Percentiles rank a stretch among this genome's conserved stretches.
These are phyloP conservation scores for Ceratocystis colombiana DNA, from an alignment of 2,329 filamentous ascomycete species.

Conservation along the genomic window DNA sequence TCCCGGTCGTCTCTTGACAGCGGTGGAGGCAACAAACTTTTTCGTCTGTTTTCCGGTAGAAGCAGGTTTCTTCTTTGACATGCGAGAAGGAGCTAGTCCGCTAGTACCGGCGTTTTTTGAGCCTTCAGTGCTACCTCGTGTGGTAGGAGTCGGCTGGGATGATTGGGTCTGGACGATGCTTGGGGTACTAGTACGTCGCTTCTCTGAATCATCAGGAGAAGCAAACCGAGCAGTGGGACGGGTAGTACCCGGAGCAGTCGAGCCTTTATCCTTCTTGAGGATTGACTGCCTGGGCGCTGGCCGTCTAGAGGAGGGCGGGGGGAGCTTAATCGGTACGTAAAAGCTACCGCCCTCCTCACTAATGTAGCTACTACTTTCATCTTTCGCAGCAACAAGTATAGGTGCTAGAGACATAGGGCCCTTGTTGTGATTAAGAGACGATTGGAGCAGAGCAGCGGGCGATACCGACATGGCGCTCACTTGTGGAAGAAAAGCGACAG, in stretches of 20 bases:
- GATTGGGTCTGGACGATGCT: not conserved
- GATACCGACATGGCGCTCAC: slow-evolving; percentile 5
- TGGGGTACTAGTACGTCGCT: not conserved
- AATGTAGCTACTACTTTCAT: slow-evolving; percentile 4
- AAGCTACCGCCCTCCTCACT: not conserved
- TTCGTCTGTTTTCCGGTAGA: slow-evolving; percentile 32
- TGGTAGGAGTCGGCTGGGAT: not conserved
- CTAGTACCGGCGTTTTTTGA: not conserved
- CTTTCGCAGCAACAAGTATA: not conserved
- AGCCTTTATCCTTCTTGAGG: slow-evolving; percentile 47
- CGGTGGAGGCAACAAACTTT: slow-evolving; percentile 32
- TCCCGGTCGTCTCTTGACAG: slow-evolving; percentile 27
- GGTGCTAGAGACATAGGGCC: slow-evolving; percentile 1
- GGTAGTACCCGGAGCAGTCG: slow-evolving; percentile 42
- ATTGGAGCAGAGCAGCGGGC: not conserved
- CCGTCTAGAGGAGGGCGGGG: slow-evolving; percentile 37
- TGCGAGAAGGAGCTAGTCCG: not conserved
- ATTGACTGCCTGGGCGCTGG: slow-evolving; percentile 42
- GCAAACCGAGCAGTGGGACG: slow-evolving; percentile 53
- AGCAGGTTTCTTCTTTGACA: slow-evolving; percentile 36
- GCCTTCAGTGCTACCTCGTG: not conserved
- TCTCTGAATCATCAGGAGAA: slow-evolving; percentile 40
- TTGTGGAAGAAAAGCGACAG: slow-evolving; percentile 13
- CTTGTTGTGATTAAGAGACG: slow-evolving; percentile 3
- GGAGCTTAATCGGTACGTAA: not conserved